phyloP scores from a whole-genome alignment of 768 basidiomycete genomes.

The Hericium erinaceus region DNA sequence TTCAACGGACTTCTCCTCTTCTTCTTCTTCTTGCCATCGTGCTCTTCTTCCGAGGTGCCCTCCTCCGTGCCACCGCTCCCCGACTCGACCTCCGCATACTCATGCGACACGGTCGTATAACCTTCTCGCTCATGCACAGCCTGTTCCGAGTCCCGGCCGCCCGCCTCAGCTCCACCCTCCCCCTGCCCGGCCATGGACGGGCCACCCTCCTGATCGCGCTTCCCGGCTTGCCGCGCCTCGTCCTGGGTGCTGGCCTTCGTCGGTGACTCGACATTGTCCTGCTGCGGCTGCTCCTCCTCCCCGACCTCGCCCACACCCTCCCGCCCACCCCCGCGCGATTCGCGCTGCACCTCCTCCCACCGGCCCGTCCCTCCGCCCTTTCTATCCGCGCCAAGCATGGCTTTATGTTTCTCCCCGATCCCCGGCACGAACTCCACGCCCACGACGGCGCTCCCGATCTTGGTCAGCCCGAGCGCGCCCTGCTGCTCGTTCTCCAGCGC shows the following conservation, averaged over 20 bases:
- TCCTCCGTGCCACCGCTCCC: no score
- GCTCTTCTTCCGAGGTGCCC: no score
- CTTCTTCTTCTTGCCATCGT: constrained; percentile 3
- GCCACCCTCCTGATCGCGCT: neutral
- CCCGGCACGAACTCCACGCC: constrained; percentile 22
- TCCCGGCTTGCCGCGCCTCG: neutral
- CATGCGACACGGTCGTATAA: no score
- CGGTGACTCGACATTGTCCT: neutral
- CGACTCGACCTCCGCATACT: no score
- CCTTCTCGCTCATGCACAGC: neutral
- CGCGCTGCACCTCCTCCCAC: constrained; percentile 15
- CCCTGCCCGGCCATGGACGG: neutral
- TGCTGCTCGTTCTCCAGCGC: constrained; percentile 16
- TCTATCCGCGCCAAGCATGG: constrained; percentile 16
- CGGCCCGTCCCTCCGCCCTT: constrained; percentile 1
- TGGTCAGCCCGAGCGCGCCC: constrained; percentile 5
- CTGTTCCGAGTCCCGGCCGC: neutral
- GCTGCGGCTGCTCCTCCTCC: neutral
- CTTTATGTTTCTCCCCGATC: constrained; percentile 17
- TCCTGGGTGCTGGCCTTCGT: neutral
- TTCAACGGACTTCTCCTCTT: constrained; percentile 14
- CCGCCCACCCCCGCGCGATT: constrained; percentile 11
- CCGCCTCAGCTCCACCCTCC: constrained; percentile 12
- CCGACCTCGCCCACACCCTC: neutral
- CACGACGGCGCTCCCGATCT: constrained; percentile 19